Base-by-base conservation (phyloP, 2,329 filamentous ascomycete species). In the Camillea tinctor region DNA sequence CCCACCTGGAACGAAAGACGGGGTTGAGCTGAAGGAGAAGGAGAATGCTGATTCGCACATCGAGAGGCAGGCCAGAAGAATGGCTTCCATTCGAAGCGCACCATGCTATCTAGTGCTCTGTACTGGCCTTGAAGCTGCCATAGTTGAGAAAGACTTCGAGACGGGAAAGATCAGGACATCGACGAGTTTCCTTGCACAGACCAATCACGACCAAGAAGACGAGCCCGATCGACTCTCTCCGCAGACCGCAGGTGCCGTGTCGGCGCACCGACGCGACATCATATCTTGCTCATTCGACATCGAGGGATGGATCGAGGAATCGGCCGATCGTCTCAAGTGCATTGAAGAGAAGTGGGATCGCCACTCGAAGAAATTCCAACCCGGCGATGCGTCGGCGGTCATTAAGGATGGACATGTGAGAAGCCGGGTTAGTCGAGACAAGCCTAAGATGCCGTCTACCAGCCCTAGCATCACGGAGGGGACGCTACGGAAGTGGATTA, bases 41-140 rank as follows among this genome's bases (percentile, higher is more conserved):
- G 13, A 51, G 30, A 49, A 24, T 23, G 13, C 48, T 24, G 11
- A n/a, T 30, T 57, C 62, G 9, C 8, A 52, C 4, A 26, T 66
- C 22, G 24, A 52, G 36, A 56, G 60, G 11, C 62, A 72, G 9
- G 63, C 67, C 2, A 57, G 60, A 5, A 60, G 54, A 1, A 66
- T 85, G 1, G 72, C 78, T 2, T 60, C 62, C 0, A 68, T 74
- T 2, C 75, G 72, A 1, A 81, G 81, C 0, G 81, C 84, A 17
- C 82, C 83, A 1, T 84, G 82, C 44, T 88, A 88, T 65, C 66
- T 88, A 1, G 80, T 81, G 26, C 79, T 87, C 62, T 81, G 82
- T 63, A 78, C 84, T 52, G 82, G 82, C 0, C 57, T 60, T 0
- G 72, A 76, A 51, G 80, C 80, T 1, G 69, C 79, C 1, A 75